Base-by-base conservation (phyloP, 2,329 filamentous ascomycete genomes). In the Elsinoe ampelina region DNA sequence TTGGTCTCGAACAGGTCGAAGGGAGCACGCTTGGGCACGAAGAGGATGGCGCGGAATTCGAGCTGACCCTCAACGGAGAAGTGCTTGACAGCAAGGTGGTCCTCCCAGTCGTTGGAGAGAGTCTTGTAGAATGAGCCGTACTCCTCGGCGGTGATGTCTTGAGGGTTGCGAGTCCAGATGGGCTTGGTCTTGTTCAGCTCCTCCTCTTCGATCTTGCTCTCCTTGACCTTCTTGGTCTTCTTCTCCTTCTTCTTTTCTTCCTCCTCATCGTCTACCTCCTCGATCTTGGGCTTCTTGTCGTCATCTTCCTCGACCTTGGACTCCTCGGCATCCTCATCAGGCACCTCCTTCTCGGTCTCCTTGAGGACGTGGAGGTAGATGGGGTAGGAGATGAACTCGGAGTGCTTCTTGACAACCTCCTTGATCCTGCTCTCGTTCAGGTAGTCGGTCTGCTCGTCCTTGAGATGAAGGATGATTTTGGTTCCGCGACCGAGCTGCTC, bases 321-420 rank as follows among this genome's bases (percentile, higher is more conserved):
- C 63, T 82, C 84, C 72, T 91, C 89, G 47, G 83, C 88, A 54
- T 95, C 90, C 81, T 97, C 92, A 73, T 97, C 93, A 63, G 92
- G 92, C 63, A 97, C 90, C 82, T 98, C 93, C 70, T 83, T 96
- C 88, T 98, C 93, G 64, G 86, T 91, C 88, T 98, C 93, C 87
- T 98, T 98, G 75, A 87, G 78, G 71, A 98, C 91, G 80, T 98
- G 93, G 66, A 98, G 92, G 84, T 96, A 98, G 86, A 98, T 98
- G 72, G 93, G 93, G 84, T 98, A 98, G 54, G 93, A 97, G 81
- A 98, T 98, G 84, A 98, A 98, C 81, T 98, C 93, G 73, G 93
- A 97, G 87, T 98, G 93, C 89, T 98, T 98, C 90, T 97, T 97
- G 82, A 98, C 91, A 65, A 98, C 92, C 83, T 98, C 93, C 88